Percentiles rank a stretch among this genome's conserved stretches.
phyloP scores from a whole-genome alignment of 345 rosid genomes.

The Eucalyptus regnans region DNA sequence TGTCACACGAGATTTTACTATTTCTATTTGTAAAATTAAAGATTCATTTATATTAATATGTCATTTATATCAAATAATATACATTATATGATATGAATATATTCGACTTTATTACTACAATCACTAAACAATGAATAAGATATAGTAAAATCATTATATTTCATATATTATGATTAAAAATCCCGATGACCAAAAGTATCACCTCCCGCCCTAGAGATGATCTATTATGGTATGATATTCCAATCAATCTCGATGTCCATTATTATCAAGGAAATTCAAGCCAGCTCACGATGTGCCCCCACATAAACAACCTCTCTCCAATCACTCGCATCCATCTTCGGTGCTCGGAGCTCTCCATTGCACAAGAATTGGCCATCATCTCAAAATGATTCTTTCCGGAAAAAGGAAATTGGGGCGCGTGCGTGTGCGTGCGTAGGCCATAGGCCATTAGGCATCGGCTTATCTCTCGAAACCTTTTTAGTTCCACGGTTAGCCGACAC shows the following conservation, averaged over 20 bases:
- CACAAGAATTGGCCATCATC: background rate
- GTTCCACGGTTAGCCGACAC: background rate
- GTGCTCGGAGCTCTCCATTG: background rate
- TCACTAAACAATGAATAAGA: too few species aligned
- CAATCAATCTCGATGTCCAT: background rate
- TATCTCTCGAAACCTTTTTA: background rate
- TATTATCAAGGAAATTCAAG: background rate
- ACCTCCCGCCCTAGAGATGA: accelerated
- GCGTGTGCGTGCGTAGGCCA: too few species aligned
- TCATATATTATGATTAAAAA: too few species aligned
- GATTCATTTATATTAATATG: too few species aligned
- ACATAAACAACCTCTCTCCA: background rate
- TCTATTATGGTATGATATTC: accelerated
- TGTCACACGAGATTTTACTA: too few species aligned
- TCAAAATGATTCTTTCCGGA: background rate
- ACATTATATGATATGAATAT: too few species aligned
- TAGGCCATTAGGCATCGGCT: background rate
- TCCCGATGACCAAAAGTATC: too few species aligned
- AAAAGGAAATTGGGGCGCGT: background rate
- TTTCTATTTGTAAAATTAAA: too few species aligned
- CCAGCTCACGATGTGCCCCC: background rate
- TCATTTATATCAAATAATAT: too few species aligned
- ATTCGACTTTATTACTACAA: too few species aligned
- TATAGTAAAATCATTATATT: too few species aligned
- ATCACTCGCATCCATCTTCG: background rate